Base-by-base conservation (phyloP, 202 grass and related monocot species). In the Carex arenaria region DNA sequence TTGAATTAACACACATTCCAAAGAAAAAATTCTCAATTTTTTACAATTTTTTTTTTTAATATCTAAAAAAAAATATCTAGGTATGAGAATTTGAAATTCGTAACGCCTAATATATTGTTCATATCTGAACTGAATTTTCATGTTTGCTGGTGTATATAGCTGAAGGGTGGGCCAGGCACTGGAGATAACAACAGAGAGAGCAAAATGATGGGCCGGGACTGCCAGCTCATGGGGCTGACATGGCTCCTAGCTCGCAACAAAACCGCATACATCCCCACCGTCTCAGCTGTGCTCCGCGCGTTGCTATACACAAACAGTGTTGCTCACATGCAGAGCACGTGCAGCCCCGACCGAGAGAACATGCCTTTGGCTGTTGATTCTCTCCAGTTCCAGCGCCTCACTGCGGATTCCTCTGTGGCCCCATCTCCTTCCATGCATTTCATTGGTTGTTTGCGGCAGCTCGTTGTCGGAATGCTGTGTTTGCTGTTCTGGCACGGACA, bases 321-420 rank as follows among this genome's bases (percentile, higher is more conserved):
- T 83, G 61, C 81, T 59, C 68, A 4, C 43, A 40, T 57, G 52
- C 30, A 51, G 57, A 47, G 52, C 79, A 62, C 56, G 68, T 99
- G 96, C 82, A 99, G 96, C 80, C 93, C 93, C 4, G 96, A 99
- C 83, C 88, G 93, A 84, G 96, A 90, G 85, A 94, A 99, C 93
- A 99, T 99, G 96, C 96, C 96, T 17, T 86, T 99, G n/a, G 96
- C 96, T 54, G 96, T 99, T 22, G 93, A 99, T 83, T 99, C 96
- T 49, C 90, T 99, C 43, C 93, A 99, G 85, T 94, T 99, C 69
- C 93, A 94, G 84, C 86, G 54, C 81, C 72, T 66, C 68, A 68
- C 65, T 64, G 81, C 61, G 63, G 54, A 90, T 68, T 57, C 62
- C 79, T 74, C 89, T 11, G 79, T 72, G 13, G 69, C 65, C 14